These are phyloP conservation scores for Cystofilobasidium bisporidii DNA, from an alignment of 768 basidiomycete species.

Conservation along the genomic window DNA sequence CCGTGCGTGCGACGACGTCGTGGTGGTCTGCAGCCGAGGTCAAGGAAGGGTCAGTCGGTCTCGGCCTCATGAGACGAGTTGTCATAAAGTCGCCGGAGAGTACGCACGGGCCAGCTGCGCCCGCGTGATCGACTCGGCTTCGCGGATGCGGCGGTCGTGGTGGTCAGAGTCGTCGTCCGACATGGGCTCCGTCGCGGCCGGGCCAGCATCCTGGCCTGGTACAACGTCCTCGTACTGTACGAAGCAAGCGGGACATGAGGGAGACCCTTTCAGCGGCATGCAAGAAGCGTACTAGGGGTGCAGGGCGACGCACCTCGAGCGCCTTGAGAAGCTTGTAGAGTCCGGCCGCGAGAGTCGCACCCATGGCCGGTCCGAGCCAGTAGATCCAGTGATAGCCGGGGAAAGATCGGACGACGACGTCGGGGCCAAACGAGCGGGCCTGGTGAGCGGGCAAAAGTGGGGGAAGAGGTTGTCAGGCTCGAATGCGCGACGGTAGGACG, in stretches of 20 bases:
- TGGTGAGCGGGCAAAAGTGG: background rate
- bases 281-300: background rate
- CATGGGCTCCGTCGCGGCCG: background rate
- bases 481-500: too few species aligned
- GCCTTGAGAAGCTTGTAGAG: conserved; percentile 26
- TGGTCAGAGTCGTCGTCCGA: background rate
- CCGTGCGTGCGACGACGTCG: background rate
- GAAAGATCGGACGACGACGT: conserved; percentile 7
- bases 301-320: conserved; percentile 8
- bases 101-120: background rate
- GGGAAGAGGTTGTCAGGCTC: background rate
- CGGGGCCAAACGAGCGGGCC: conserved; percentile 18
- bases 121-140: background rate
- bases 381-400: background rate
- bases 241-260: too few species aligned
- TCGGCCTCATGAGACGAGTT: too few species aligned
- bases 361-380: conserved; percentile 18
- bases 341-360: conserved; percentile 16
- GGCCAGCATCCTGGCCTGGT: conserved; percentile 1
- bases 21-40: background rate
- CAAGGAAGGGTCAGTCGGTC: too few species aligned
- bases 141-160: background rate
- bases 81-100: background rate
- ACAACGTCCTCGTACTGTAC: conserved; percentile 10
- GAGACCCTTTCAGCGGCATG: too few species aligned